phyloP scores from a whole-genome alignment of 495 filamentous ascomycete species.

The Margaritispora aquatica region DNA sequence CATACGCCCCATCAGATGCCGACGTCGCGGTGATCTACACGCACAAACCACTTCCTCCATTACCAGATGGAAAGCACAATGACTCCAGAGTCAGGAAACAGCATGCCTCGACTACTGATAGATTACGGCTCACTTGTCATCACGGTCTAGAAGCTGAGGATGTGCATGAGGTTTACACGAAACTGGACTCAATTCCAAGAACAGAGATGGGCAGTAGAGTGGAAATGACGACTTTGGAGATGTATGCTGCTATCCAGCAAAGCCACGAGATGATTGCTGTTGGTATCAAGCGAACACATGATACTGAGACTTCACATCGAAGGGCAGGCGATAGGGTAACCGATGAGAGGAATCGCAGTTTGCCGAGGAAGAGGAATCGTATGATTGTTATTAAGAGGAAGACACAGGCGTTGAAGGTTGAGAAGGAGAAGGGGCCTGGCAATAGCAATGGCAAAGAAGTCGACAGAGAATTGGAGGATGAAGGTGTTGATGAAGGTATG shows the following conservation, averaged over 20 bases:
- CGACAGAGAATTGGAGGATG: too few species aligned
- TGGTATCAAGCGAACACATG: too few species aligned
- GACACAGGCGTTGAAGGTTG: not conserved
- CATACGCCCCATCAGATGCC: slow-evolving; percentile 6
- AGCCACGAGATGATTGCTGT: slow-evolving; percentile 15
- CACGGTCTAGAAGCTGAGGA: not conserved
- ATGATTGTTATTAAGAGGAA: not conserved
- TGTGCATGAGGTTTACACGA: slow-evolving; percentile 4
- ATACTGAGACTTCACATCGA: too few species aligned
- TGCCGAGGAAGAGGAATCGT: too few species aligned
- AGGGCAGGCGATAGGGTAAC: not conserved
- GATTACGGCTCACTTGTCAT: not conserved
- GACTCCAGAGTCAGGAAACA: not conserved
- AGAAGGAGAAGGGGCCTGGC: not conserved
- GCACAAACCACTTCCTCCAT: slow-evolving; percentile 9
- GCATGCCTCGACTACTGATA: not conserved
- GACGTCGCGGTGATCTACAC: slow-evolving; percentile 3
- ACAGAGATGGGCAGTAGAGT: too few species aligned
- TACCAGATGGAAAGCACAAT: not conserved
- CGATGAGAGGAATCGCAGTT: not conserved
- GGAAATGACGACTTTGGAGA: slow-evolving; percentile 6
- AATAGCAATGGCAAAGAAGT: not conserved
- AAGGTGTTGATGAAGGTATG: too few species aligned
- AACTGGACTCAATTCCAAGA: not conserved
- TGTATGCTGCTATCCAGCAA: slow-evolving; percentile 5